Conservation (phyloP, 1,284 basidiomycete genomes). For the Fistulinella cinereoalba region DNA sequence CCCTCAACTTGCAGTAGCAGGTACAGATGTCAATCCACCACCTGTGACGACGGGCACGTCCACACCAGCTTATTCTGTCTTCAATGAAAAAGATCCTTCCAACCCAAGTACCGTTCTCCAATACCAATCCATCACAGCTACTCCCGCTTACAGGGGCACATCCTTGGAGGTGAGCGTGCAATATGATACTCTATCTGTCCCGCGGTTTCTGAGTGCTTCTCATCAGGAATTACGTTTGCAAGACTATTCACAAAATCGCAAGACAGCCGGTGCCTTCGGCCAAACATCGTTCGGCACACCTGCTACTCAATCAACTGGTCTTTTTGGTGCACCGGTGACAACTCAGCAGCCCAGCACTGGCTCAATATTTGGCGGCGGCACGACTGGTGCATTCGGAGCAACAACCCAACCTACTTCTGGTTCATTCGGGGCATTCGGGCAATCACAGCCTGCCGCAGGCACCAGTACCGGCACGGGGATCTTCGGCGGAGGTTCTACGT, state of each 20-base stretch:
- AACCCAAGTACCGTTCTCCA: slow-evolving; percentile 45
- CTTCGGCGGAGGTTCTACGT: slow-evolving; percentile 40
- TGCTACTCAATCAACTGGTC: slow-evolving; percentile 23
- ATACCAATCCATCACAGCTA: slow-evolving; percentile 74
- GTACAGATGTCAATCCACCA: slow-evolving; percentile 35
- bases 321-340: slow-evolving; percentile 43
- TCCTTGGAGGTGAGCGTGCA: slow-evolving; percentile 62
- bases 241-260: slow-evolving; percentile 75
- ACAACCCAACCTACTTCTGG: slow-evolving; percentile 23
- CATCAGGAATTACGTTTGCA: slow-evolving; percentile 67
- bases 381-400: slow-evolving; percentile 39
- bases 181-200: neutral
- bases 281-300: slow-evolving; percentile 36
- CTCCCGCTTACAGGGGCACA: slow-evolving; percentile 63
- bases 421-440: slow-evolving; percentile 33
- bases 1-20: slow-evolving; percentile 27
- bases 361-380: slow-evolving; percentile 31
- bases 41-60: slow-evolving; percentile 63
- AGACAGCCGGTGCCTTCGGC: slow-evolving; percentile 56
- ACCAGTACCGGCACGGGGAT: slow-evolving; percentile 36
- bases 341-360: slow-evolving; percentile 34
- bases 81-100: slow-evolving; percentile 57
- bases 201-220: slow-evolving; percentile 2
- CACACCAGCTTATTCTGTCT: slow-evolving; percentile 54
- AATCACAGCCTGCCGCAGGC: slow-evolving; percentile 26